Base-by-base conservation (phyloP, 148 eudicot species). In the Vaccinium vitisidaea region DNA sequence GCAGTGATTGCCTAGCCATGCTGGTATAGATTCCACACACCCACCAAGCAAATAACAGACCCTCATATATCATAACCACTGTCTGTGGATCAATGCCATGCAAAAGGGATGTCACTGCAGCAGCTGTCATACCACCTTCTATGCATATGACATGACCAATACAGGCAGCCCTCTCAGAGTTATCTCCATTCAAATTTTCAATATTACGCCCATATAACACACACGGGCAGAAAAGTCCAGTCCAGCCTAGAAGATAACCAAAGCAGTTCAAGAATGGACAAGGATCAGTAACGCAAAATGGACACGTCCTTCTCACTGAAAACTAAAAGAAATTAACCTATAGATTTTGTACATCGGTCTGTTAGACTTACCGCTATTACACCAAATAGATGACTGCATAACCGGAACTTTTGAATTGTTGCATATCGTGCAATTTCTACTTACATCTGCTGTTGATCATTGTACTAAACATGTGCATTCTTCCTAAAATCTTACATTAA, bases 1-100 rank as follows among this genome's bases (percentile, higher is more conserved):
- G 98, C 87, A 95, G 75, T 67, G 91, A 82, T 87, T 95, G 92
- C 0, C 98, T 88, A 80, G 88, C 89, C 85, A 94, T 85, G 69
- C 98, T 91, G 16, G 89, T 94, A 85, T 95, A 94, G 27, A 94
- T 91, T 9, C 94, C 98, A 70, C 98, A 95, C 83, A 94, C 90
- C 97, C 98, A 95, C 98, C 98, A 95, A 70, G 92, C 90, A 75
- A 94, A 95, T 7, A 92, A 67, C 85, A 95, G 84, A 6, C 96
- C 96, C 86, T 95, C 98, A 15, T 88, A 88, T 18, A 94, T 84
- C 69, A 94, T 91, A 85, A 89, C 86, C n/a, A 89, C 75, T 3
- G 96, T 93, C 27, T 90, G 83, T 11, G 95, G 94, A 86, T 93
- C 94, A 16, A 94, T 81, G 30, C 98, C 98, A 83, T 89, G 53